phyloP scores from a whole-genome alignment of 345 rosid genomes.

The Camelina sativa region DNA sequence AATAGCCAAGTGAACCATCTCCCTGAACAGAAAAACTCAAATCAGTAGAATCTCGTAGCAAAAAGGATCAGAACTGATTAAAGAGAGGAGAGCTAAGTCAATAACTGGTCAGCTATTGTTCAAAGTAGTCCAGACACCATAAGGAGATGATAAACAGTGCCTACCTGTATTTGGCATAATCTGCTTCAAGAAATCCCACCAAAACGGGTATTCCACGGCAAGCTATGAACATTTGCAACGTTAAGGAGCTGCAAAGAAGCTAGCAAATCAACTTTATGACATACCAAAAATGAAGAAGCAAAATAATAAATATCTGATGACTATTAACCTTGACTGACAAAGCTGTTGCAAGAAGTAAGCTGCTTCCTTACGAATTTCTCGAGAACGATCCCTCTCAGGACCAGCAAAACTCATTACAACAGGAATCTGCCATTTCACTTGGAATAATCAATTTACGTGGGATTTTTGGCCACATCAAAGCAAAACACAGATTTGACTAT shows the following conservation, averaged over 20 bases:
- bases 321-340: conserved; percentile 86
- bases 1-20: conserved; percentile 98
- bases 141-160: conserved; percentile 33
- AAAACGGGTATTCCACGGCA: conserved; percentile 94
- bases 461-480: conserved; percentile 4
- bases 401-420: conserved; percentile 75
- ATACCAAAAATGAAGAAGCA: conserved; percentile 4
- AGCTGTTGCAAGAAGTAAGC: conserved; percentile 95
- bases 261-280: conserved; percentile 42
- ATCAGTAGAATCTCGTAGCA: conserved; percentile 40
- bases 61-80: conserved; percentile 6
- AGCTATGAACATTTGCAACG: conserved; percentile 99
- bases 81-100: conserved; percentile 22
- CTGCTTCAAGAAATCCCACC: conserved; percentile 95
- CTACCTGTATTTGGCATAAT: conserved; percentile 94
- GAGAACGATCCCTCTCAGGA: conserved; percentile 71
- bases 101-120: conserved; percentile 13
- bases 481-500: neutral
- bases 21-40: conserved; percentile 64
- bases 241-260: conserved; percentile 71
- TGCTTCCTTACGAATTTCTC: conserved; percentile 94
- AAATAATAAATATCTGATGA: conserved; percentile 19
- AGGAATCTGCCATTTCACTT: conserved; percentile 69
- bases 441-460: conserved; percentile 20
- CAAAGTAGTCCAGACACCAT: conserved; percentile 25